A percentile compares a stretch with the other conserved stretches of the same genome.
Conservation (phyloP, 2,329 filamentous ascomycete genomes). For the Penicillium sp. region DNA sequence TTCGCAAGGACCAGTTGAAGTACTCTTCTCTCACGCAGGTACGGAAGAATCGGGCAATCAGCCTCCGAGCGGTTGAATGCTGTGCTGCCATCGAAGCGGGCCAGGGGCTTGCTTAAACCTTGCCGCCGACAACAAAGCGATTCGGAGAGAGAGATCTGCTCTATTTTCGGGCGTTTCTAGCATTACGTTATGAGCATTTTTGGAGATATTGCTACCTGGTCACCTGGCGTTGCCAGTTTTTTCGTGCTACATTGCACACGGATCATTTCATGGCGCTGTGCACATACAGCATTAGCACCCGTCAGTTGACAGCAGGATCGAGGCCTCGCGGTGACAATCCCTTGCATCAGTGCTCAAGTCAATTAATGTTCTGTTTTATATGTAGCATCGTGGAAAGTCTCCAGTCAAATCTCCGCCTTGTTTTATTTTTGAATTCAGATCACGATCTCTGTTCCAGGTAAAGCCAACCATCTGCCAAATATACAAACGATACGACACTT, state of each 20-base stretch:
- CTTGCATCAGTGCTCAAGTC: neutral
- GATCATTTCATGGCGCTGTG: constrained; percentile 7
- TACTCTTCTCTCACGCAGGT: constrained; percentile 4
- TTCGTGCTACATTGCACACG: constrained; percentile 5
- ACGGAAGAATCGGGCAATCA: neutral
- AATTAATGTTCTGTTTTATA: neutral
- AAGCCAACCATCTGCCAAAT: neutral
- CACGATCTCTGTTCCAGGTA: neutral
- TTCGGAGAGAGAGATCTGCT: neutral
- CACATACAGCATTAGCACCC: neutral
- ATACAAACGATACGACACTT: neutral
- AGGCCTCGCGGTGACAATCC: neutral
- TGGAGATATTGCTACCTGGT: neutral
- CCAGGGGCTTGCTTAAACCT: neutral
- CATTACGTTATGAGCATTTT: neutral
- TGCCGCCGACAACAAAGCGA: neutral
- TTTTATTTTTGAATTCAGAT: too few species aligned
- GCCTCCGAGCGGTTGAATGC: neutral
- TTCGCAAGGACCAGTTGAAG: neutral
- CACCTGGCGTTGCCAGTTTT: neutral
- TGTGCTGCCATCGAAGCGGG: neutral
- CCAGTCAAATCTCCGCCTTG: neutral
- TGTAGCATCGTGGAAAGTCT: neutral
- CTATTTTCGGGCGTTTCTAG: neutral
- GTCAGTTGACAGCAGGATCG: neutral